Evolutionary conservation across 2,329 filamentous ascomycete genomes (phyloP), one percentile per base, ranked within the genome.

Genomic region (Albifimbria verrucaria): DNA sequence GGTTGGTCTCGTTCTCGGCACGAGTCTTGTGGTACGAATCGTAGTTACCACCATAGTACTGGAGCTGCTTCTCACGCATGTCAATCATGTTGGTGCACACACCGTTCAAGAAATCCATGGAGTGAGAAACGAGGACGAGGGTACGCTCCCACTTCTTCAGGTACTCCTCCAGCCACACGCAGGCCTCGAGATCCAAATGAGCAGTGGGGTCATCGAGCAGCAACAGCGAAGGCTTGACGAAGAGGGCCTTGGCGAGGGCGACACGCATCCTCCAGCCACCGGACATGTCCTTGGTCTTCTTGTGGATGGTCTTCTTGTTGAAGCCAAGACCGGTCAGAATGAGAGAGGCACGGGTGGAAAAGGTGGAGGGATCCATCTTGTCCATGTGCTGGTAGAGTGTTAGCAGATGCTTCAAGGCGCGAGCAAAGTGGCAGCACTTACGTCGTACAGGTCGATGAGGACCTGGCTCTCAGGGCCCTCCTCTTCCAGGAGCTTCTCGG

Each of bases 281-380:
- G 61, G 94, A 99, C 95, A 99, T 99, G 74, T 99, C 95, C 85
- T 97, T 99, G 66, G 95, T 99, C 86, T 95, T 97, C 85, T 99
- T 99, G 75, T 95, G 80, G 70, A 99, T 97, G 52, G 95, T 99
- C 64, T 76, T 77, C 82, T 97, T 97, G 87, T 99, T 96, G 86
- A 99, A 99, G 62, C 94, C 94, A 55, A 99, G 89, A 92, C 94
- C 94, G 52, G 94, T 99, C 64, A 99, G 77, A 71, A 99, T 99
- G 61, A 97, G 87, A 52, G 93, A 96, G 56, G 94, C 94, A 70
- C 94, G 91, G 57, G 93, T 96, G 68, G 91, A 80, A 77, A 99
- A 99, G 50, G 95, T 99, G 36, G 92, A 95, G 47, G 94, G 94
- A 67, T 99, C 95, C 93, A 99, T 97, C 75, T 87, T 88, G 77